Conservation (phyloP, 495 filamentous ascomycete species). For the Penicillium paxilli region DNA sequence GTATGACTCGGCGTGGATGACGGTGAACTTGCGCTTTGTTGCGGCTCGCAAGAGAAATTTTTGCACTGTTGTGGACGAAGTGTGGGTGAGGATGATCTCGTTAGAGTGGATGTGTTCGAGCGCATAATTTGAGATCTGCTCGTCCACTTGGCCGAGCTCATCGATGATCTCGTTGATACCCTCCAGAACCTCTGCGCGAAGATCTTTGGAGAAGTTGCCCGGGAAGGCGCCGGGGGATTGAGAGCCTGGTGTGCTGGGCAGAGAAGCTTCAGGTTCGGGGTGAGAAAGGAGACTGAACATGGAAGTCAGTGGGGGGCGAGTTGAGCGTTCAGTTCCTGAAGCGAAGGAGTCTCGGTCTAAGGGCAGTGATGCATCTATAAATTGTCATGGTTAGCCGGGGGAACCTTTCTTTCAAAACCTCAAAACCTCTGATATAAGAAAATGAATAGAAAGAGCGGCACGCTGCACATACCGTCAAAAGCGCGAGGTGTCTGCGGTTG, state of each 20-base stretch:
- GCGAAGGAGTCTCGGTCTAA: conserved; percentile 34
- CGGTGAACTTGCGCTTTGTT: conserved; percentile 80
- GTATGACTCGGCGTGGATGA: conserved; percentile 74
- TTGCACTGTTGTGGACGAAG: conserved; percentile 77
- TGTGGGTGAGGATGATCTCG: conserved; percentile 84
- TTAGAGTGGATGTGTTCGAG: conserved; percentile 87
- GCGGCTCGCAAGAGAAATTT: conserved; percentile 84
- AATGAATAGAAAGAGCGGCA: not conserved
- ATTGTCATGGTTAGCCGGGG: conserved; percentile 8
- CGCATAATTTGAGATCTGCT: conserved; percentile 82
- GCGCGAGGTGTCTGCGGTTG: conserved; percentile 51
- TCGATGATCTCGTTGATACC: conserved; percentile 91
- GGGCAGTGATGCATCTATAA: conserved; percentile 33
- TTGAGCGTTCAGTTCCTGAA: conserved; percentile 34
- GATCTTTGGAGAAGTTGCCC: conserved; percentile 49
- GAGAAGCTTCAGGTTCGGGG: conserved; percentile 45
- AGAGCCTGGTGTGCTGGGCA: conserved; percentile 46
- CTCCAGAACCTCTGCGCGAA: conserved; percentile 85
- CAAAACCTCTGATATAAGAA: conserved; percentile 7
- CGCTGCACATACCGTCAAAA: conserved; percentile 37
- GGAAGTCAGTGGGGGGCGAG: conserved; percentile 62
- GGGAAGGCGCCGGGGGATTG: conserved; percentile 44
- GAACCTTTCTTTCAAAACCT: no score
- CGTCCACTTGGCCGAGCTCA: conserved; percentile 83
- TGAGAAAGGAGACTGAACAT: conserved; percentile 84